Conservation (phyloP, 441 rosid species). For the Mallotus repandus region DNA sequence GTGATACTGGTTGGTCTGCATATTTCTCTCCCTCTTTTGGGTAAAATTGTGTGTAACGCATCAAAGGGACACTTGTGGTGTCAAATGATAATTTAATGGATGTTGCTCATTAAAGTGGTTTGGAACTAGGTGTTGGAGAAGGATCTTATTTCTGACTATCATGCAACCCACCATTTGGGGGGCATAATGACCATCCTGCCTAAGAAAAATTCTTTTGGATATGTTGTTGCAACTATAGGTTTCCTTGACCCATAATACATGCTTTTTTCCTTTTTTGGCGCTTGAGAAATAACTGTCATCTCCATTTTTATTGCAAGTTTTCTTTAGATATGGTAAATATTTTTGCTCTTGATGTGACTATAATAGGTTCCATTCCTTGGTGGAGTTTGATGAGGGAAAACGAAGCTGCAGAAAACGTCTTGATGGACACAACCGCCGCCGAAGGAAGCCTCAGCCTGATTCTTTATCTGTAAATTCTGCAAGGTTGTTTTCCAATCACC, state of each 20-base stretch:
- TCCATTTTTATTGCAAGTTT: neutral
- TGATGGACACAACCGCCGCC: constrained; percentile 72
- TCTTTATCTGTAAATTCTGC: constrained; percentile 41
- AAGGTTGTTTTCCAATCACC: constrained; percentile 41
- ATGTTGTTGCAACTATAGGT: neutral
- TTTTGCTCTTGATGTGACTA: constrained; percentile 11
- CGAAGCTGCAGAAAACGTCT: constrained; percentile 83
- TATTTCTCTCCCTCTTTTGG: no score
- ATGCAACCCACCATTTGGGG: no score
- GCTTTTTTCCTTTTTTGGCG: neutral
- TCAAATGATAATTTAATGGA: neutral
- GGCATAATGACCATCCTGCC: no score
- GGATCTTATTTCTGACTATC: neutral
- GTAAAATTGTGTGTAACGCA: neutral
- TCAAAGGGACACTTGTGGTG: neutral
- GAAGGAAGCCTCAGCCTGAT: constrained; percentile 69
- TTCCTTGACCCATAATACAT: neutral
- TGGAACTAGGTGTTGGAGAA: neutral
- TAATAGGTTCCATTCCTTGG: constrained; percentile 69
- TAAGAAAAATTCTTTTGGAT: neutral
- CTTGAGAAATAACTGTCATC: neutral
- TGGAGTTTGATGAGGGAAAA: constrained; percentile 73
- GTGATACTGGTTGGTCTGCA: no score
- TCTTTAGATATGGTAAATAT: neutral
- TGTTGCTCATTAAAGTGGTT: neutral